Evolutionary conservation across 345 rosid species (phyloP).

Genomic region (Pistacia vera): DNA sequence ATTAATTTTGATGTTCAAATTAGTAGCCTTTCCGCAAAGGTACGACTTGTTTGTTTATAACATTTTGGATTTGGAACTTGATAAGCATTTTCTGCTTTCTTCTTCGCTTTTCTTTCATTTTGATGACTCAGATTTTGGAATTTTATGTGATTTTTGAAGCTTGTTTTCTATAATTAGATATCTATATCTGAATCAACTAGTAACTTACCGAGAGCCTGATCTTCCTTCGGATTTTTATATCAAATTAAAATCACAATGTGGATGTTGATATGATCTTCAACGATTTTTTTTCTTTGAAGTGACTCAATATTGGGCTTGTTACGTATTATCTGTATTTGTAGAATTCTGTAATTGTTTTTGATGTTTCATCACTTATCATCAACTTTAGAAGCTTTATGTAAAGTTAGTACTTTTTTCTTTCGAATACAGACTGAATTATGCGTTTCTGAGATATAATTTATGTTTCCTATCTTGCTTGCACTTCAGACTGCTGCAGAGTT

Average conservation of each 20-base stretch:
- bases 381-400: background rate
- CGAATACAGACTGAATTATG: background rate
- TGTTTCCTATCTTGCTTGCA: background rate
- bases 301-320: background rate
- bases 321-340: too few species aligned
- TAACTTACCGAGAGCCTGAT: background rate
- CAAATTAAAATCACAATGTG: too few species aligned
- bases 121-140: background rate
- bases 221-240: background rate
- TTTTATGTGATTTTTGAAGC: background rate
- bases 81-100: background rate
- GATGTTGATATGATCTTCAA: too few species aligned
- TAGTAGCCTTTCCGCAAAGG: too few species aligned
- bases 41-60: too few species aligned
- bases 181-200: background rate
- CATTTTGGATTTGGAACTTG: too few species aligned
- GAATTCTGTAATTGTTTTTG: background rate
- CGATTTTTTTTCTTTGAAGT: background rate
- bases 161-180: background rate
- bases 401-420: background rate
- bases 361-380: background rate
- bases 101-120: background rate
- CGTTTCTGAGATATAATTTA: too few species aligned
- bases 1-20: too few species aligned
- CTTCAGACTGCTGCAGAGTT: conserved; percentile 62